Percentiles rank a stretch among this genome's conserved stretches.
These are phyloP conservation scores for Pseudozyma thailandica DNA, from an alignment of 1,284 basidiomycete species.

Conservation along the genomic window DNA sequence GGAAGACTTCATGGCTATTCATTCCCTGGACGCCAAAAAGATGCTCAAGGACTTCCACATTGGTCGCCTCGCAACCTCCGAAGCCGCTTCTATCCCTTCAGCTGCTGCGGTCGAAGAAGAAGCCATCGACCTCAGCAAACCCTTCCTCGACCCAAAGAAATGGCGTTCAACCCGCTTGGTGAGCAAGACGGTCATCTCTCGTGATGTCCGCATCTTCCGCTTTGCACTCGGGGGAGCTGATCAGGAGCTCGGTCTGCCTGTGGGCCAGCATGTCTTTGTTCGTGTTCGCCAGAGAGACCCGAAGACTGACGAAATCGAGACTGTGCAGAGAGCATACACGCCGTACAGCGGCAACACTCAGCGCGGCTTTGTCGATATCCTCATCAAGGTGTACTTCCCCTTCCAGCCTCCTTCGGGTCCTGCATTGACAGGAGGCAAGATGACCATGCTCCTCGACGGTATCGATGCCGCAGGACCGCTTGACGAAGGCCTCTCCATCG, in stretches of 20 bases:
- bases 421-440: slow-evolving; percentile 72
- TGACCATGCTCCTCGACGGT: slow-evolving; percentile 73
- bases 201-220: slow-evolving; percentile 73
- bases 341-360: slow-evolving; percentile 72
- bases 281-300: slow-evolving; percentile 59
- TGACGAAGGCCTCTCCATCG: slow-evolving; percentile 60
- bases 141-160: slow-evolving; percentile 72
- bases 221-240: slow-evolving; percentile 72
- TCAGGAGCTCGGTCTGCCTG: slow-evolving; percentile 74
- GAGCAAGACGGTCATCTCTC: slow-evolving; percentile 70
- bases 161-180: slow-evolving; percentile 73
- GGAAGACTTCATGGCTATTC: slow-evolving; percentile 75
- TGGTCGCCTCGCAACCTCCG: slow-evolving; percentile 30
- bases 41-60: slow-evolving; percentile 71
- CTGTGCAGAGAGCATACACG: slow-evolving; percentile 76
- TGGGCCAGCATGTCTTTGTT: slow-evolving; percentile 75
- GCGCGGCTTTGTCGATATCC: slow-evolving; percentile 71
- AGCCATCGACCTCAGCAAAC: slow-evolving; percentile 47
- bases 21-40: slow-evolving; percentile 72
- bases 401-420: slow-evolving; percentile 31
- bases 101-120: slow-evolving; percentile 18
- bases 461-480: slow-evolving; percentile 67
- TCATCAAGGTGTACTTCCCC: slow-evolving; percentile 74
- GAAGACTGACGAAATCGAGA: slow-evolving; percentile 70
- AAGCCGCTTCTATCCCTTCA: background rate